phyloP scores from a whole-genome alignment of 2,329 filamentous ascomycete species.

The Calonectria honghensis region DNA sequence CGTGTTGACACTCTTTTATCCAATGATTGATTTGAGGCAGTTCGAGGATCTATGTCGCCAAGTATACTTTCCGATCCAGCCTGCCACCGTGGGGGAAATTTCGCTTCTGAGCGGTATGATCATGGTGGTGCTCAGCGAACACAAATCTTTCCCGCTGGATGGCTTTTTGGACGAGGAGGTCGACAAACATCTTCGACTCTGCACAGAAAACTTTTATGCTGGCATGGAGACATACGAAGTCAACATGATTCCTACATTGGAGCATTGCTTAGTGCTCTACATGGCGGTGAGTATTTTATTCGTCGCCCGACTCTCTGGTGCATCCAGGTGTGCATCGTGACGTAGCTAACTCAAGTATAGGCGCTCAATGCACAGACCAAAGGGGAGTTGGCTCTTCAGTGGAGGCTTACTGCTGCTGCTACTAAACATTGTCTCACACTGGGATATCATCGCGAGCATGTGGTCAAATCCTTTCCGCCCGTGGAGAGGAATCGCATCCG shows the following conservation, averaged over 20 bases:
- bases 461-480: not conserved
- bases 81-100: slow-evolving; percentile 3
- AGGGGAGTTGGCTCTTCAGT: slow-evolving; percentile 3
- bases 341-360: not conserved
- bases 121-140: not conserved
- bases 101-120: slow-evolving; percentile 14
- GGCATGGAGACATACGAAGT: slow-evolving; percentile 12
- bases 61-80: slow-evolving; percentile 12
- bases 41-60: slow-evolving; percentile 13
- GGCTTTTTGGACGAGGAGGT: slow-evolving; percentile 3
- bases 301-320: too few species aligned
- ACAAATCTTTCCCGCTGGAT: not conserved
- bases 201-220: slow-evolving; percentile 1
- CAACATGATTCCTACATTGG: slow-evolving; percentile 2
- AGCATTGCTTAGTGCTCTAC: slow-evolving; percentile 2
- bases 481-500: not conserved
- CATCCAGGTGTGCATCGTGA: not conserved
- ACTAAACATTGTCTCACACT: slow-evolving; percentile 1
- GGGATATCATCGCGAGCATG: not conserved
- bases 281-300: not conserved
- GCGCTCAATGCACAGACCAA: slow-evolving; percentile 7
- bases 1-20: slow-evolving; percentile 4
- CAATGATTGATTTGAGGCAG: not conserved
- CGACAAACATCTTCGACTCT: not conserved
- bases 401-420: not conserved